Evolutionary conservation across 2,329 filamentous ascomycete species (phyloP), one percentile per base, ranked within the genome.

Genomic region (Sporothrix brasiliensis): DNA sequence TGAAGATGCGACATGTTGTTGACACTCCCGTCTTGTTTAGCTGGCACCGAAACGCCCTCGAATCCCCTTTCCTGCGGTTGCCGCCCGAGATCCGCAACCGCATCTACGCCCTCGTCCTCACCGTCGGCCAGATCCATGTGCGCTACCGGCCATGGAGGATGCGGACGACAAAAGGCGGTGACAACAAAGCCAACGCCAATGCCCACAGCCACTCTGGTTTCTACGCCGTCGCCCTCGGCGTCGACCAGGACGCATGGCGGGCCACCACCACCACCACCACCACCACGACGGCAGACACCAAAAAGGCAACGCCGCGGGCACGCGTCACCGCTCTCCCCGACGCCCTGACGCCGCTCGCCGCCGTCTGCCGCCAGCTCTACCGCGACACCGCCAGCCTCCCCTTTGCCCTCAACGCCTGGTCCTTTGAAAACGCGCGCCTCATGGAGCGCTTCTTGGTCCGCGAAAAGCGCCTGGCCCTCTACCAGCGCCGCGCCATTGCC

Each of bases 321-420:
- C 39, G 52, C 16, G 13, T 44, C 34, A 14, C 7, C 16, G n/a
- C 44, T 24, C 65, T 71, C 14, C 47, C 52, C n/a, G 70, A 69
- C 13, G 77, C 75, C 2, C 68, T 80, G 70, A 79, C 77, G 9
- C 74, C 80, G 21, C 76, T 80, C 2, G 77, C 77, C 2, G 71
- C 73, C 4, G 78, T 79, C 24, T 81, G 78, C 72, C 76, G 79
- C 44, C 79, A 80, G 74, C 77, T 81, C 16, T 79, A 80, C 75
- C 74, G 76, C 69, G 79, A 80, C 72, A 80, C 79, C 19, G 75
- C 75, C 2, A 69, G 77, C 41, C 73, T 81, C 44, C 79, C 79
- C 9, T 80, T 78, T 67, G 69, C 73, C 52, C 75, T 80, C 53
- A 79, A 79, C 54, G 73, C 74, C 44, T 80, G 79, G 79, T 78